phyloP scores from a whole-genome alignment of 2,329 filamentous ascomycete species.

The Fusarium hainanense region DNA sequence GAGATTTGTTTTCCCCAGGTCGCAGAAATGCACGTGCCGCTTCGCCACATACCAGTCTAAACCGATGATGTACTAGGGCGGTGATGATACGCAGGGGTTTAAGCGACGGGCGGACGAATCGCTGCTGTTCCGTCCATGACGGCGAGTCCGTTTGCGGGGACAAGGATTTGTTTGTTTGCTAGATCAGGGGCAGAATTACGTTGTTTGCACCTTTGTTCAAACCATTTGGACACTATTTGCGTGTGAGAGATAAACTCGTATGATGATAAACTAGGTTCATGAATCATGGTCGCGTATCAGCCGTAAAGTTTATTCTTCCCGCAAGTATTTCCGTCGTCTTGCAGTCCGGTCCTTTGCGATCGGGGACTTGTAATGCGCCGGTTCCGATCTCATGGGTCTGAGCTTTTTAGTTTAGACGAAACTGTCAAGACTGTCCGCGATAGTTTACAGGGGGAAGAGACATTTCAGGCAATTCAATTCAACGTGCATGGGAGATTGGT shows the following conservation, averaged over 20 bases:
- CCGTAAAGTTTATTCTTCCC: not conserved
- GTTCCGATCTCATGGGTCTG: not conserved
- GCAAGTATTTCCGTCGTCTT: not conserved
- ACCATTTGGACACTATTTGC: not conserved
- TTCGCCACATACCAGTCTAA: conserved; percentile 13
- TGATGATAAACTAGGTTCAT: not conserved
- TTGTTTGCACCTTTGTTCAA: too few relatives aligned
- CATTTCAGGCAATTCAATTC: not conserved
- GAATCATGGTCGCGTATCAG: not conserved
- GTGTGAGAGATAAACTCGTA: not conserved
- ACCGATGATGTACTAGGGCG: not conserved
- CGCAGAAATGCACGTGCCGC: conserved; percentile 17
- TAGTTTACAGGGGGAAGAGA: not conserved
- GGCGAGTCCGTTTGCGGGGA: conserved; percentile 6
- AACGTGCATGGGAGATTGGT: not conserved
- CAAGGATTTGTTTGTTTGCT: not conserved
- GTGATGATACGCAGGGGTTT: not conserved
- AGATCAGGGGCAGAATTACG: not conserved
- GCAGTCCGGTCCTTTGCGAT: not conserved
- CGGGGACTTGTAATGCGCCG: not conserved
- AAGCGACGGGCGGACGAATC: conserved; percentile 1
- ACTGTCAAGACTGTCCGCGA: not conserved
- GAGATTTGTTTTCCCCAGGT: conserved; percentile 15
- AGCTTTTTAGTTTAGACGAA: not conserved
- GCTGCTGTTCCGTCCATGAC: not conserved